Conservation (phyloP, 768 basidiomycete genomes). For the Vishniacozyma victoriae region DNA sequence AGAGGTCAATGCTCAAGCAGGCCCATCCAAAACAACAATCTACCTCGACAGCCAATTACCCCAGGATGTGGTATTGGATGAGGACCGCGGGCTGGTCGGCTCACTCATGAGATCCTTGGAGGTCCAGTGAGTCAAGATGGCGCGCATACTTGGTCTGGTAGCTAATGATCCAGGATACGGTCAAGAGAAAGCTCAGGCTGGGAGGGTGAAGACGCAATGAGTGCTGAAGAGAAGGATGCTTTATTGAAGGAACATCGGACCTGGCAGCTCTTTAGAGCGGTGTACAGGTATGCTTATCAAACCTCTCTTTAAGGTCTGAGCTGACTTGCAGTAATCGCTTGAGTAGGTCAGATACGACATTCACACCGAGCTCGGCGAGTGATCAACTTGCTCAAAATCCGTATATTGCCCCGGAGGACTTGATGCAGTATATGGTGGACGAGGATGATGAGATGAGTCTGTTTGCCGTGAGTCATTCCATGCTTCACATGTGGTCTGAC, state of each 20-base stretch:
- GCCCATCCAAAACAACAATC: slow-evolving; percentile 20
- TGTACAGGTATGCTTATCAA: slow-evolving; percentile 22
- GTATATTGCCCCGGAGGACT: slow-evolving; percentile 34
- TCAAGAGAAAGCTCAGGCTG: slow-evolving; percentile 14
- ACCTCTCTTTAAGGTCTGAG: neutral
- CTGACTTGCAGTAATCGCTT: slow-evolving; percentile 22
- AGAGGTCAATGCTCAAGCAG: slow-evolving; percentile 31
- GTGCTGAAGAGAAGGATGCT: slow-evolving; percentile 24
- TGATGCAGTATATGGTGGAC: slow-evolving; percentile 32
- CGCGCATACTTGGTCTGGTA: neutral
- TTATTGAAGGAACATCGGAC: slow-evolving; percentile 37
- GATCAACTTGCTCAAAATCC: slow-evolving; percentile 21
- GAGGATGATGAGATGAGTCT: slow-evolving; percentile 33
- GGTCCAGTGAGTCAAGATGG: slow-evolving; percentile 15
- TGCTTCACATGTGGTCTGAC: neutral
- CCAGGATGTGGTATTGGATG: slow-evolving; percentile 33
- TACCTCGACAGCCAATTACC: slow-evolving; percentile 29
- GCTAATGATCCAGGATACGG: slow-evolving; percentile 12
- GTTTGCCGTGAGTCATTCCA: slow-evolving; percentile 24
- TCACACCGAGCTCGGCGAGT: slow-evolving; percentile 19
- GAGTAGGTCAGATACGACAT: slow-evolving; percentile 20
- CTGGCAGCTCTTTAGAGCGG: slow-evolving; percentile 34
- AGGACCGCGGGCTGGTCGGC: slow-evolving; percentile 27
- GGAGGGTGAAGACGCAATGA: slow-evolving; percentile 21
- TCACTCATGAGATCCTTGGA: slow-evolving; percentile 29